These are phyloP conservation scores for Alternaria dauci DNA, from an alignment of 2,329 filamentous ascomycete species.

Conservation along the genomic window DNA sequence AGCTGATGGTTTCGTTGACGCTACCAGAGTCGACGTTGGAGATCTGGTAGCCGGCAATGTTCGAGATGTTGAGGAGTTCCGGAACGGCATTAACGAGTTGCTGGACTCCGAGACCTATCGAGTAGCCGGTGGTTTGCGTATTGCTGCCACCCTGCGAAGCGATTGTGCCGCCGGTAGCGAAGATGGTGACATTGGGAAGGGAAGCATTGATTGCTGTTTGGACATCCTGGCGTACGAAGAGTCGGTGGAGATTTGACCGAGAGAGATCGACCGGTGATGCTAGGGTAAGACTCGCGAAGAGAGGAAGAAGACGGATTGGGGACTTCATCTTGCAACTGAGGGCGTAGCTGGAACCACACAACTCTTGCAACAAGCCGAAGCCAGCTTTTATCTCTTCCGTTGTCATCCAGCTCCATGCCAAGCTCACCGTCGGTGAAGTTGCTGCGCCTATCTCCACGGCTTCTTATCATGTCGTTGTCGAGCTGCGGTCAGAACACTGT, in stretches of 20 bases:
- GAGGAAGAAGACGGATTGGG: conserved; percentile 26
- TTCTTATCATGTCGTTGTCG: conserved; percentile 15
- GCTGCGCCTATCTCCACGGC: conserved; percentile 14
- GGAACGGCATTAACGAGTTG: conserved; percentile 64
- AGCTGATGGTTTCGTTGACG: conserved; percentile 59
- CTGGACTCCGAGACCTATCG: conserved; percentile 60
- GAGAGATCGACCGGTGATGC: conserved; percentile 34
- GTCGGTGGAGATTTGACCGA: conserved; percentile 24
- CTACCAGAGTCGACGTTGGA: conserved; percentile 47
- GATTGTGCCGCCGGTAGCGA: conserved; percentile 67
- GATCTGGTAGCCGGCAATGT: conserved; percentile 60
- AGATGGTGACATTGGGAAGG: conserved; percentile 66
- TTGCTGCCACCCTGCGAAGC: conserved; percentile 61
- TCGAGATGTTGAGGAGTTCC: conserved; percentile 62
- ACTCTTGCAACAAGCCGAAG: background rate
- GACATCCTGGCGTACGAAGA: conserved; percentile 43
- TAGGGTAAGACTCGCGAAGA: conserved; percentile 29
- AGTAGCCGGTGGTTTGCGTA: conserved; percentile 64
- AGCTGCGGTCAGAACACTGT: conserved; percentile 8
- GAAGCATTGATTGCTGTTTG: conserved; percentile 53
- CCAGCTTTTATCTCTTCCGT: conserved; percentile 5
- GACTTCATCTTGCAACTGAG: conserved; percentile 32
- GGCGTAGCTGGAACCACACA: background rate
- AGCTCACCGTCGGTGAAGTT: conserved; percentile 5
- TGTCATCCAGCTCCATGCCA: background rate